These are phyloP conservation scores for Trichomonas vaginalis DNA, from an alignment of 208 protist genomes.

Conservation along the genomic window DNA sequence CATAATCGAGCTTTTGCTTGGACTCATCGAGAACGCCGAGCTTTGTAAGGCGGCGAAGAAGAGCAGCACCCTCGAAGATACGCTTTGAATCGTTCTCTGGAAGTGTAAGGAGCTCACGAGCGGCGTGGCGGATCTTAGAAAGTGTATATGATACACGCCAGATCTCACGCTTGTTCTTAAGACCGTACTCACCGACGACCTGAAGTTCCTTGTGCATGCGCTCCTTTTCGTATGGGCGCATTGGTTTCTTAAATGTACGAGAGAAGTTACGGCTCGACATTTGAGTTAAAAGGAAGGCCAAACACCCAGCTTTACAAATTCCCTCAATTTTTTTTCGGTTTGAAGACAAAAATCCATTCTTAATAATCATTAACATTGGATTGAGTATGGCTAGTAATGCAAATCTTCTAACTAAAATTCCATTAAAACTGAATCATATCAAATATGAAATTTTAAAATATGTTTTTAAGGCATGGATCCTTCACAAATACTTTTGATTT, in stretches of 20 bases:
- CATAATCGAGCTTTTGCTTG: conserved; percentile 98
- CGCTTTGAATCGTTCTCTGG: conserved; percentile 82
- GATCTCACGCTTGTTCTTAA: conserved; percentile 97
- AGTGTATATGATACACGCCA: conserved; percentile 92
- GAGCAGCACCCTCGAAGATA: conserved; percentile 87
- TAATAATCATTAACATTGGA: too few relatives aligned
- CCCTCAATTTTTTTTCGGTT: neutral
- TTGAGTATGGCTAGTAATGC: too few relatives aligned
- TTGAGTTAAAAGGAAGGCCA: neutral
- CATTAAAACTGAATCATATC: too few relatives aligned
- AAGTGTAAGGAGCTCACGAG: conserved; percentile 93
- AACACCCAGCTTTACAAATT: too few relatives aligned
- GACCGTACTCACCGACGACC: conserved; percentile 84
- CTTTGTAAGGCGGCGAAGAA: conserved; percentile 91
- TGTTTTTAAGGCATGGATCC: too few relatives aligned
- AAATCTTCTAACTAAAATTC: too few relatives aligned
- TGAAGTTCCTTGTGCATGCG: conserved; percentile 97
- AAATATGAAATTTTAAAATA: too few relatives aligned
- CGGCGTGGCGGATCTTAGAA: conserved; percentile 91
- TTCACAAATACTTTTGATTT: too few relatives aligned
- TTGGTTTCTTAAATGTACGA: conserved; percentile 82
- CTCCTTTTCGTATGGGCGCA: conserved; percentile 98
- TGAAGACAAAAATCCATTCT: too few relatives aligned
- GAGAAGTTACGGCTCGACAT: conserved; percentile 63
- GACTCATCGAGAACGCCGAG: conserved; percentile 90